Base-by-base conservation (phyloP, 2,329 filamentous ascomycete species). In the Endothia cerciana region DNA sequence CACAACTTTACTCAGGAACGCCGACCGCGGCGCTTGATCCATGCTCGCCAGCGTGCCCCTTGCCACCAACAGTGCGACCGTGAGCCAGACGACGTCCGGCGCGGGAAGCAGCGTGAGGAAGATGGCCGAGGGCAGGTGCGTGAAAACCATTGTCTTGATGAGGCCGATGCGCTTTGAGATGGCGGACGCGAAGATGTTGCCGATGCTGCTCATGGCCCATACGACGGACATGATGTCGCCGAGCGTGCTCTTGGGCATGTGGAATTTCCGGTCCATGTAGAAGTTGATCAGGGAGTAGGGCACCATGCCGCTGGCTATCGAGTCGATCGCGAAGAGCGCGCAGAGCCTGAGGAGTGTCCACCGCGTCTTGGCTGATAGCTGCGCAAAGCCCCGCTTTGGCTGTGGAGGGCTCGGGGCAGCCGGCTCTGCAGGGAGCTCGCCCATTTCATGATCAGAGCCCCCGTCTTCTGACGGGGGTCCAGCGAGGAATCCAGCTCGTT, bases 81-180 rank as follows among this genome's bases (percentile, higher is more conserved):
- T 62, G 30, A 88, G 68, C 13, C 79, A 79, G 0, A 87, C 76
- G 3, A 81, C 79, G 25, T 78, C 75, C 0, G 88, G 87, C 0
- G 89, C 71, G 0, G 87, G 85, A 28, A 92, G 86, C 25, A 92
- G 75, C 17, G 85, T 79, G 1, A 92, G 82, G 69, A 88, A 89
- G 33, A 92, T 76, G 8, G 89, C 81, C 0, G 89, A 91, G 0
- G 90, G 90, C 0, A 92, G 79, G 70, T 92, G 89, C 0, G 89
- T 91, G 72, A 91, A 90, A 10, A 91, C 89, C 90, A 92, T 92
- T 1, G 89, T 91, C 80, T 87, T 88, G 55, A 92, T 83, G 43
- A 93, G 85, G 6, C 86, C 86, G 45, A 87, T 77, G 5, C 85
- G 78, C 36, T 83, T 83, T 6, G 85, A 82, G 1, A 88, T 77